A percentile compares a stretch with the other conserved stretches of the same genome.
Evolutionary conservation across 2,329 filamentous ascomycete species (phyloP).

Genomic region (Sporothrix brunneoviolacea): DNA sequence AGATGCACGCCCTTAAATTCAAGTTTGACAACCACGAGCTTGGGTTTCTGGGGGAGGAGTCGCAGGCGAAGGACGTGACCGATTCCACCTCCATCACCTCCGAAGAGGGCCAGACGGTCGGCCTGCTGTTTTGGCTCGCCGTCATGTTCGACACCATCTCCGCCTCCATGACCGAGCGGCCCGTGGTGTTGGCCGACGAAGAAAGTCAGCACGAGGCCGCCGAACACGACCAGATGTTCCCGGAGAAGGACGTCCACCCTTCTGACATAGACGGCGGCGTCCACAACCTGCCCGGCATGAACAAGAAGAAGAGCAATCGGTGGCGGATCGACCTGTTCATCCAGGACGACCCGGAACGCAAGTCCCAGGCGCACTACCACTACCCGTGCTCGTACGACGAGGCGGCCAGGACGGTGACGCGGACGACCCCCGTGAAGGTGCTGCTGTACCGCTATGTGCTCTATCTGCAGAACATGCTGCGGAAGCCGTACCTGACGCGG

Average conservation of each 20-base stretch:
- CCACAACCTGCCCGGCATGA: too few species aligned
- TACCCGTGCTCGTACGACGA: constrained; percentile 51
- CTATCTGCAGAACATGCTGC: constrained; percentile 46
- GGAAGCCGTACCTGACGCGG: constrained; percentile 28
- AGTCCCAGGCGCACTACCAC: constrained; percentile 23
- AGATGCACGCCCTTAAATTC: constrained; percentile 32
- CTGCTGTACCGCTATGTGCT: constrained; percentile 50
- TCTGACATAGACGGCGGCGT: not conserved
- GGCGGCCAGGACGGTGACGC: constrained; percentile 41
- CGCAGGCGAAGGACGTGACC: constrained; percentile 9
- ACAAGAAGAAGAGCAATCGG: constrained; percentile 8
- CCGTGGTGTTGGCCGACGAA: constrained; percentile 33
- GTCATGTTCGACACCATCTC: constrained; percentile 54
- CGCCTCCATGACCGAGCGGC: constrained; percentile 41
- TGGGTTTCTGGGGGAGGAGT: constrained; percentile 2
- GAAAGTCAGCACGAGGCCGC: constrained; percentile 33
- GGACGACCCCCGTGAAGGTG: constrained; percentile 52
- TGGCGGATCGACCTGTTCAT: constrained; percentile 32
- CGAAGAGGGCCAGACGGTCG: constrained; percentile 37
- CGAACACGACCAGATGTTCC: constrained; percentile 15
- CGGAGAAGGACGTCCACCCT: constrained; percentile 13
- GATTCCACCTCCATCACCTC: not conserved
- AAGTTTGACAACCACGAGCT: constrained; percentile 24
- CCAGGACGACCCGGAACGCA: constrained; percentile 24
- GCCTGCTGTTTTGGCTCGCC: constrained; percentile 50